Evolutionary conservation across 805 yeast species (phyloP).

Genomic region (Starmera caribaea): DNA sequence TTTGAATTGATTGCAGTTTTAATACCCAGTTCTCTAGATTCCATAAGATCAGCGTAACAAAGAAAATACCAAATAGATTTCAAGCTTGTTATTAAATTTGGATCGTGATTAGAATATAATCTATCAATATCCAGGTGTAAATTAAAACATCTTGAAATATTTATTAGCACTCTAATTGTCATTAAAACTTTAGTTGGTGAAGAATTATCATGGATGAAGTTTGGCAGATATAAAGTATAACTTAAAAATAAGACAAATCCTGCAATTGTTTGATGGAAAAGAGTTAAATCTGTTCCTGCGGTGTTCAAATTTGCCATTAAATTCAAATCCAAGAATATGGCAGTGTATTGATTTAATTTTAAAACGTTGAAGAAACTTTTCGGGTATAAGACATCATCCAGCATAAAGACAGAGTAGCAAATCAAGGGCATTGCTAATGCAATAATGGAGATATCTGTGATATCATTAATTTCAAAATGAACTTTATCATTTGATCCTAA

Average conservation of each 20-base stretch:
- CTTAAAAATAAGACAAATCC: background rate
- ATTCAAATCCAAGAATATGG: background rate
- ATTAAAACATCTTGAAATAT: background rate
- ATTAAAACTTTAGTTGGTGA: background rate
- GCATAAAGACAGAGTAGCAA: background rate
- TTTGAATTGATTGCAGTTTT: background rate
- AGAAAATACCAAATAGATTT: background rate
- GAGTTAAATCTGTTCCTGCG: background rate
- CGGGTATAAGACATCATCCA: background rate
- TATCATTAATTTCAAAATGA: background rate
- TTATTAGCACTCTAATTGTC: background rate
- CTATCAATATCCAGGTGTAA: background rate
- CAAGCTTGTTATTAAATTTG: background rate
- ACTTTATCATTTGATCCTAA: background rate
- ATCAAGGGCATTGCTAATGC: background rate
- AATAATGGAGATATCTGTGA: background rate
- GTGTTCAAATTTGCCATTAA: background rate
- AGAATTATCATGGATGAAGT: background rate
- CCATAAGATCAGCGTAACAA: background rate
- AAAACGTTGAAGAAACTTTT: background rate
- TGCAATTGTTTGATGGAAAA: background rate
- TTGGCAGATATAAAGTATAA: background rate
- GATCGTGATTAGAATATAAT: background rate
- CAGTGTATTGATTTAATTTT: background rate
- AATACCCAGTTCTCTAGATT: background rate